Conservation (phyloP, 73 alveolate genomes). For the Blepharisma japonicum region DNA sequence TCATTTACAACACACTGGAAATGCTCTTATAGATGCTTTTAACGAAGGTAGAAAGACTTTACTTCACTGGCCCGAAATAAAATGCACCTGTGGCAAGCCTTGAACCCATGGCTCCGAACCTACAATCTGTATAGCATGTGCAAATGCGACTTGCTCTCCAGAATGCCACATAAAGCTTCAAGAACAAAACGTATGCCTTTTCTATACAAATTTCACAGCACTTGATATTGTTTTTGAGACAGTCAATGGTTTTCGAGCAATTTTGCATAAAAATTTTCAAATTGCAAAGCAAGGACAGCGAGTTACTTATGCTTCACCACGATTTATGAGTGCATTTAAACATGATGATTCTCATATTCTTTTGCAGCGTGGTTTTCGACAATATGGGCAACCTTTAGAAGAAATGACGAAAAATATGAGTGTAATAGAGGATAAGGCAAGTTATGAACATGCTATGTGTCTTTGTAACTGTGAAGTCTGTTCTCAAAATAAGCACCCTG, state of each 20-base stretch:
- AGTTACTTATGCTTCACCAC: conserved; percentile 24
- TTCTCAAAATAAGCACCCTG: not conserved
- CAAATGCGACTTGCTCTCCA: conserved; percentile 6
- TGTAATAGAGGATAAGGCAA: not conserved
- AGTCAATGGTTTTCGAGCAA: conserved; percentile 23
- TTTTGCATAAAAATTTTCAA: not conserved
- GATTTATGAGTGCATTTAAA: conserved; percentile 15
- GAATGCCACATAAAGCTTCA: conserved; percentile 7
- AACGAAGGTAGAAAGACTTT: not conserved
- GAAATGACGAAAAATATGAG: not conserved
- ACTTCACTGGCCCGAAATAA: not conserved
- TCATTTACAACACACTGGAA: not conserved
- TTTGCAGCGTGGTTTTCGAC: conserved; percentile 22
- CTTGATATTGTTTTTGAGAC: not conserved
- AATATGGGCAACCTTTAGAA: not conserved
- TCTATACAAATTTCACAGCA: not conserved
- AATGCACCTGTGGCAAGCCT: conserved; percentile 8
- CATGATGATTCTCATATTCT: not conserved
- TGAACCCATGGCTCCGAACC: conserved; percentile 18
- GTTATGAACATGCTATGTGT: conserved; percentile 8
- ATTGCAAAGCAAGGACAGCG: not conserved
- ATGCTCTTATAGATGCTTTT: not conserved
- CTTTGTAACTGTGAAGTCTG: conserved; percentile 17
- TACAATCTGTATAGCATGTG: conserved; percentile 28
- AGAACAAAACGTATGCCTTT: not conserved